These are phyloP conservation scores for Tetrahymena malaccensis DNA, from an alignment of 73 alveolate genomes.

Conservation along the genomic window DNA sequence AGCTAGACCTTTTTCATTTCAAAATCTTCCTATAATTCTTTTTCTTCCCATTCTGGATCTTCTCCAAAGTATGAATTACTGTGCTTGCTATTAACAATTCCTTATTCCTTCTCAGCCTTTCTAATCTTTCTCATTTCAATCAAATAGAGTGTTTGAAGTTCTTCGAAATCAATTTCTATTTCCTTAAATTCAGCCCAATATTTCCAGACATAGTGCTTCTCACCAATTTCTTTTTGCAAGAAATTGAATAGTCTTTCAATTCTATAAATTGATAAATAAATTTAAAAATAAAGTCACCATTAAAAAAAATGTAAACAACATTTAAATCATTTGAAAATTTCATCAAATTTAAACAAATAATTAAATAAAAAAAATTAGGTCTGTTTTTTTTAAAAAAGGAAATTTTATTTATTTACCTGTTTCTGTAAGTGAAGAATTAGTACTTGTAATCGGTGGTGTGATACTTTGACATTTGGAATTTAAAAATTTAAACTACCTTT, in stretches of 20 bases:
- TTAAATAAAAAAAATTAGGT: no score
- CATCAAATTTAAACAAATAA: no score
- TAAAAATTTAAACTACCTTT: conserved; percentile 13
- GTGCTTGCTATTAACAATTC: neutral
- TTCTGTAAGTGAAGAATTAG: neutral
- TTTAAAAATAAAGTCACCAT: no score
- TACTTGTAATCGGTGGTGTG: neutral
- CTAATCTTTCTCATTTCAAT: neutral
- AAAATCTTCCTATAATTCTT: neutral
- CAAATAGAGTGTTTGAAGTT: neutral
- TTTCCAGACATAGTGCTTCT: conserved; percentile 36
- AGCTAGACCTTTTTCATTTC: neutral
- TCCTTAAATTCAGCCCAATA: conserved; percentile 20
- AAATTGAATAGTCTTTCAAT: conserved; percentile 9
- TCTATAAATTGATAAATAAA: neutral
- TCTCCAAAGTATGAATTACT: neutral
- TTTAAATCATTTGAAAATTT: no score
- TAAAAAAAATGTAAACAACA: no score
- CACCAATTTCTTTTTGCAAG: conserved; percentile 23
- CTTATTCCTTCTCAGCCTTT: neutral
- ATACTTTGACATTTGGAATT: neutral
- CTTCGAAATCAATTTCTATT: conserved; percentile 2
- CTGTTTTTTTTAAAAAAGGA: no score
- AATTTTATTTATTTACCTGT: neutral
- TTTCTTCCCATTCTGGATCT: neutral